Base-by-base conservation (phyloP, 768 basidiomycete species). In the Lepiota brunneoincarnata region DNA sequence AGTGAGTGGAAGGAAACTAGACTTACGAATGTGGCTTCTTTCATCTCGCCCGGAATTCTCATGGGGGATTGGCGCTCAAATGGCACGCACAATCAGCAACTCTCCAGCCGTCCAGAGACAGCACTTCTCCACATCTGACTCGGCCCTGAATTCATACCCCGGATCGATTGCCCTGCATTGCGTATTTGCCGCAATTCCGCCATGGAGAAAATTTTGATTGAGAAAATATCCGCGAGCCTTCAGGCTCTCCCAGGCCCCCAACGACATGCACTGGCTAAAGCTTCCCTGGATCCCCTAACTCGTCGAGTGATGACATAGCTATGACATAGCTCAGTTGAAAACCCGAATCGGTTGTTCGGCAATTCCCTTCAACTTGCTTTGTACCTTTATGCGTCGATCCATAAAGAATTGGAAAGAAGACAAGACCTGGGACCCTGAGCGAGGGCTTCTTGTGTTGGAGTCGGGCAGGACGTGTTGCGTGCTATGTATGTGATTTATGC, bases 201-300 rank as follows among this genome's bases (percentile, higher is more conserved):
- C 20, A 34, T 35, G 31, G 31, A 36, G 20, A 34, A 18, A 28
- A 35, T 47, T 34, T 11, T 39, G 17, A 20, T 46, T 46, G 28
- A 46, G 45, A 46, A 31, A 11, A 47, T 35, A 47, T 47, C 45
- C 45, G 45, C 45, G 45, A 47, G 45, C 45, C 45, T 47, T 21
- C 24, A 34, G 11, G n/a, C 31, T 17, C 20, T 34, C 17, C 17
- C 14, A n/a, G 38, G 38, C n/a, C 14, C 38, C 38, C 20, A 39
- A 6, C 15, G 2, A n/a, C 38, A 39, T n/a, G 7, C 7, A 17
- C 31, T 31, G 31, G 31, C 31, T 31, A 31, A 31, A 31, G 31
- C 45, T 34, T 36, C 45, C 45, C 45, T 47, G 31, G 21, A 34
- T 47, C 28, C 31, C 9, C 28, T 34, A 20, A 47, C 31, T 17